Percentiles rank a stretch among this genome's conserved stretches.
These are phyloP conservation scores for Boletus subparvulus DNA, from an alignment of 768 basidiomycete genomes.

Conservation along the genomic window DNA sequence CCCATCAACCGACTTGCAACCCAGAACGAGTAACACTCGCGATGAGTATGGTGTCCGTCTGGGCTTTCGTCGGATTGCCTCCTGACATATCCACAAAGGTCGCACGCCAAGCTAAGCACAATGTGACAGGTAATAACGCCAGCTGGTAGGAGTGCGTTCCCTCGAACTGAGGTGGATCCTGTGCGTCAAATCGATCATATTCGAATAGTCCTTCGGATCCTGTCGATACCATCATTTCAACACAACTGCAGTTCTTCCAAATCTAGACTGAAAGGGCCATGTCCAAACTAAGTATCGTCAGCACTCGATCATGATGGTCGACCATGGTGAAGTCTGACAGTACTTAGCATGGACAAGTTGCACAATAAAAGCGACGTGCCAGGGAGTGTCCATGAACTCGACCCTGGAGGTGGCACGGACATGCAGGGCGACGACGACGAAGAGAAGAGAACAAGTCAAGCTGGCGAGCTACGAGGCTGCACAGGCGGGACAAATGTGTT, in stretches of 20 bases:
- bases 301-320: neutral
- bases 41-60: conserved; percentile 13
- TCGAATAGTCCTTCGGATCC: neutral
- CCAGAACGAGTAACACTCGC: conserved; percentile 13
- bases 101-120: conserved; percentile 46
- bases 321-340: no score
- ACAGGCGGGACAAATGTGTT: no score
- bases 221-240: neutral
- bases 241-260: conserved; percentile 1
- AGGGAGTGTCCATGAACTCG: no score
- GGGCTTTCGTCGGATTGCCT: conserved; percentile 12
- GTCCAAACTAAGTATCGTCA: neutral
- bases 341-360: no score
- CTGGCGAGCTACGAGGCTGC: no score
- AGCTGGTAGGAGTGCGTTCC: conserved; percentile 42
- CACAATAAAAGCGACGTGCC: no score
- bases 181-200: neutral
- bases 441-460: no score
- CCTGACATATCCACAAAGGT: conserved; percentile 23
- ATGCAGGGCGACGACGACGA: no score
- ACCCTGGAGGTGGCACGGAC: no score
- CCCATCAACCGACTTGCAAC: neutral
- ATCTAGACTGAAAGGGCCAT: neutral
- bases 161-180: conserved; percentile 33
- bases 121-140: conserved; percentile 46